These are phyloP conservation scores for Amylocarpus encephaloides DNA, from an alignment of 2,329 filamentous ascomycete species.

Conservation along the genomic window DNA sequence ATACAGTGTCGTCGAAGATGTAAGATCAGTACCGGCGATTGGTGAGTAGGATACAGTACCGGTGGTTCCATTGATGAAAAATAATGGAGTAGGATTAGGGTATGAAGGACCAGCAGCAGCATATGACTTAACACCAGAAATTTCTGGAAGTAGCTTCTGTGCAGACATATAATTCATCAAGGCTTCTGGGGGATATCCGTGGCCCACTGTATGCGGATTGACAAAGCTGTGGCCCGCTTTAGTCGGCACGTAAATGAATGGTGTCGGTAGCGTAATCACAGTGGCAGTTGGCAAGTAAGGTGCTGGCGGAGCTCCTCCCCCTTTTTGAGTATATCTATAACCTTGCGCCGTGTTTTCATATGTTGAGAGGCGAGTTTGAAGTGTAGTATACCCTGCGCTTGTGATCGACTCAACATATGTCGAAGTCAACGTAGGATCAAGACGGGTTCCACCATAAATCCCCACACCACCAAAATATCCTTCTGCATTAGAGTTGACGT, in stretches of 20 bases:
- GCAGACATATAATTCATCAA: constrained; percentile 15
- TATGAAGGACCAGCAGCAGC: constrained; percentile 13
- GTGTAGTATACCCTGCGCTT: neutral
- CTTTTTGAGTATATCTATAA: neutral
- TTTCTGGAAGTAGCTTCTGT: constrained; percentile 10
- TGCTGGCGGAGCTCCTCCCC: neutral
- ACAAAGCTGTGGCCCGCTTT: constrained; percentile 7
- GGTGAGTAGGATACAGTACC: neutral
- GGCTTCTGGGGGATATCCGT: constrained; percentile 16
- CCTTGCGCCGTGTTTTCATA: neutral
- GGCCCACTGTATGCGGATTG: constrained; percentile 5
- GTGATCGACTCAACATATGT: neutral
- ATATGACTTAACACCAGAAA: constrained; percentile 11
- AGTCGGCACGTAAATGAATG: constrained; percentile 17
- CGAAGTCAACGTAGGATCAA: neutral
- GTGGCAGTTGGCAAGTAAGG: neutral
- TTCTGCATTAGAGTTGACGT: constrained; percentile 16
- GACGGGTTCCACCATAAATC: neutral
- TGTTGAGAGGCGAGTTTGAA: neutral
- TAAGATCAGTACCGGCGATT: constrained; percentile 7
- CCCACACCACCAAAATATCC: constrained; percentile 13
- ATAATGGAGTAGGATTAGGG: neutral
- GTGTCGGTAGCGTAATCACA: constrained; percentile 8
- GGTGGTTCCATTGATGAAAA: too few species aligned
- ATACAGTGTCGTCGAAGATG: constrained; percentile 7